A percentile compares a stretch with the other conserved stretches of the same genome.
Conservation (phyloP, 106 monocot genomes). For the Gastrodia elata region DNA sequence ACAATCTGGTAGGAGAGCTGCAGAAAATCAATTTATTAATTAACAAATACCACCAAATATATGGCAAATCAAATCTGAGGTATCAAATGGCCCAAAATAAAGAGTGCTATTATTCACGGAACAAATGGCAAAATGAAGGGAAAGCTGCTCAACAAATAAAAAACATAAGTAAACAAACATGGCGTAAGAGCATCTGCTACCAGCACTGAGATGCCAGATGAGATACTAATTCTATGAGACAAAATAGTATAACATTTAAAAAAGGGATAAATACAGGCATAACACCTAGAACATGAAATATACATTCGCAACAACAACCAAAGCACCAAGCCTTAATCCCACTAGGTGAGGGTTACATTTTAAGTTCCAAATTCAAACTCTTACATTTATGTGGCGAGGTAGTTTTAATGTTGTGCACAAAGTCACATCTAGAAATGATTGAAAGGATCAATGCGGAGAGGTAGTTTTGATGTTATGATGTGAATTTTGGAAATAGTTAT, state of each 20-base stretch:
- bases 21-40: conserved; percentile 14
- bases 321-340: no score
- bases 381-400: no score
- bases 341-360: no score
- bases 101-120: not conserved
- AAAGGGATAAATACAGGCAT: not conserved
- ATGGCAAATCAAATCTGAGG: not conserved
- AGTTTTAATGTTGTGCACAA: no score
- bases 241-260: not conserved
- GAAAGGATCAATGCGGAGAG: no score
- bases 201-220: not conserved
- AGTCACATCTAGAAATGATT: no score
- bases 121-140: not conserved
- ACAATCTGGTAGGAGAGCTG: conserved; percentile 77
- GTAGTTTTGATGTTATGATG: no score
- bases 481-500: no score
- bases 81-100: not conserved
- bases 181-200: not conserved
- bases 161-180: not conserved
- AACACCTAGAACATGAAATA: no score
- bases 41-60: not conserved
- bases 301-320: no score
- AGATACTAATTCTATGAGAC: not conserved
- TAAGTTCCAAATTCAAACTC: no score
- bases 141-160: not conserved